Evolutionary conservation across 2,329 filamentous ascomycete genomes (phyloP), one percentile per base, ranked within the genome.

Genomic region (Aspergillus puulaauensis): DNA sequence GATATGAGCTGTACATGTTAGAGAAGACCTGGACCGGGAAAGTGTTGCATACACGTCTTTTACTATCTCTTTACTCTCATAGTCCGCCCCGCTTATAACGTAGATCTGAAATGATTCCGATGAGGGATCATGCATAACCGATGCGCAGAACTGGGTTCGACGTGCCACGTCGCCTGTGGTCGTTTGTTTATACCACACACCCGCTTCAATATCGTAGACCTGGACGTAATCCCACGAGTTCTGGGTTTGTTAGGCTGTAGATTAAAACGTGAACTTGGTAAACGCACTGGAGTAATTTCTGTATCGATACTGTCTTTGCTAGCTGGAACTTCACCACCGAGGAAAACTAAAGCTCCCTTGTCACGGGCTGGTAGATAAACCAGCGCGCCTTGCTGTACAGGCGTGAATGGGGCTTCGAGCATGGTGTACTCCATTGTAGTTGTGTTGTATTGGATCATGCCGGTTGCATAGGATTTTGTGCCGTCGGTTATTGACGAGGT

Each of bases 111-210:
- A 64, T 19, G 61, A 60, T 6, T 12, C 48, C 8, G 53, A 53
- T 0, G 54, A 54, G 17, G 48, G 24, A 24, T 64, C 62, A 39
- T 63, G 56, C 14, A 61, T 39, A 11, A 61, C 58, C 2, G 52
- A 39, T 15, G 62, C 61, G 7, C 62, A 64, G 17, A 63, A 64
- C 41, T 63, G 52, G 23, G 61, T 64, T 35, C 62, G 44, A 6
- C 58, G 44, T 8, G 53, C 35, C 2, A 54, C 61, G n/a, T 33
- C 55, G 17, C 62, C 61, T 21, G 51, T 54, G 15, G 62, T 64
- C 12, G 61, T 56, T 35, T 64, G 62, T 6, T 64, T 64, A 31
- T 63, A 63, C 60, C 62, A 64, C 33, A 52, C 61, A 7, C 27
- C 55, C 9, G 37, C 40, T 11, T 59, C 61, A 17, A 63, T 59